phyloP scores from a whole-genome alignment of 495 filamentous ascomycete genomes.

The Penicillium cataractarum region DNA sequence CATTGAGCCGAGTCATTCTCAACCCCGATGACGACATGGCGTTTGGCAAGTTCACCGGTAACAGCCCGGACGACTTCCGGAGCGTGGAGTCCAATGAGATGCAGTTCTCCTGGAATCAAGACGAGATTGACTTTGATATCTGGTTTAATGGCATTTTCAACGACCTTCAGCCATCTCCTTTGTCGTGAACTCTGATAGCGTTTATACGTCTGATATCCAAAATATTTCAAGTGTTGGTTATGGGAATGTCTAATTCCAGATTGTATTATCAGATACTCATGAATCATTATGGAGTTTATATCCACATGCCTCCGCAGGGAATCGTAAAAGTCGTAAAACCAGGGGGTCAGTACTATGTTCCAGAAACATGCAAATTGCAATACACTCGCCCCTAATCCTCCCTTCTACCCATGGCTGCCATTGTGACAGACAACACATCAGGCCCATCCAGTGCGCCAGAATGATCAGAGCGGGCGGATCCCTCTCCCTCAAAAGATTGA shows the following conservation, averaged over 20 bases:
- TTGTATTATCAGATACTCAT: background rate
- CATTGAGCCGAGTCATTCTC: constrained; percentile 25
- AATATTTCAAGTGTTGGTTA: background rate
- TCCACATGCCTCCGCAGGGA: constrained; percentile 75
- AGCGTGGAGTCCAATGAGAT: constrained; percentile 27
- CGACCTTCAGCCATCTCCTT: constrained; percentile 19
- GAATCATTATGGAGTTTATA: constrained; percentile 59
- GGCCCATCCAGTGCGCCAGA: constrained; percentile 49
- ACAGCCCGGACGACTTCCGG: constrained; percentile 21
- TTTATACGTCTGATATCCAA: background rate
- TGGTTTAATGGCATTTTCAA: constrained; percentile 39
- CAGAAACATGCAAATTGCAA: constrained; percentile 51
- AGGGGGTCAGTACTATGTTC: constrained; percentile 30
- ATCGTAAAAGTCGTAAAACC: constrained; percentile 28
- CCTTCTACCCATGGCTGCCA: constrained; percentile 46
- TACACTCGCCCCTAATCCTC: constrained; percentile 44
- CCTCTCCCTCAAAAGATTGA: constrained; percentile 35
- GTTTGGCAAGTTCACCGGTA: constrained; percentile 18
- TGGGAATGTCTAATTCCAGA: background rate
- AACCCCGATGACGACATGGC: constrained; percentile 24
- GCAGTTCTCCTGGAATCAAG: constrained; percentile 28
- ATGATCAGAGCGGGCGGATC: constrained; percentile 49
- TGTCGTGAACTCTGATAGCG: background rate
- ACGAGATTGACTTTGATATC: constrained; percentile 35
- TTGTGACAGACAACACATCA: constrained; percentile 34